Conservation (phyloP, 1,284 basidiomycete genomes). For the Moniliella sp. region DNA sequence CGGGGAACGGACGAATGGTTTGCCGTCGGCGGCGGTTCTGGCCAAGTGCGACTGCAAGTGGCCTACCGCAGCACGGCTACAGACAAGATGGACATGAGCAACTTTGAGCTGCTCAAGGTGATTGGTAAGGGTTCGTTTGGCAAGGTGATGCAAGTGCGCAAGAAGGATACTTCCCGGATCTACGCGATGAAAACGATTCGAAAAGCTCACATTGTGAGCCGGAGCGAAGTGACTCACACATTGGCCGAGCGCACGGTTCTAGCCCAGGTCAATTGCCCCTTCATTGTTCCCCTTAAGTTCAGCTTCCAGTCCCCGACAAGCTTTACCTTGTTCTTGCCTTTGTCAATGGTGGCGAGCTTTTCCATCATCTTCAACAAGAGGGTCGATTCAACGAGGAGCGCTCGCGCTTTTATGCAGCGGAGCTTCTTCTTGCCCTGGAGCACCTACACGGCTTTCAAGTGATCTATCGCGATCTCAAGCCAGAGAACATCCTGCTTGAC, state of each 20-base stretch:
- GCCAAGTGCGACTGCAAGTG: no score
- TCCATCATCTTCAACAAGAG: slow-evolving; percentile 89
- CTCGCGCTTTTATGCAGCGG: slow-evolving; percentile 86
- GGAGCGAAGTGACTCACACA: slow-evolving; percentile 94
- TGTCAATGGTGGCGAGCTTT: slow-evolving; percentile 90
- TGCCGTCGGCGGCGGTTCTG: slow-evolving; percentile 67
- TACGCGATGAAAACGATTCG: slow-evolving; percentile 96
- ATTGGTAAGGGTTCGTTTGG: slow-evolving; percentile 95
- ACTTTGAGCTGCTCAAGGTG: slow-evolving; percentile 83
- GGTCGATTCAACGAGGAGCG: slow-evolving; percentile 84
- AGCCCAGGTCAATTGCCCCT: slow-evolving; percentile 90
- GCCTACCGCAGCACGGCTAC: slow-evolving; percentile 6
- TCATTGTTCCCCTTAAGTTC: slow-evolving; percentile 97
- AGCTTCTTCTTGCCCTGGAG: slow-evolving; percentile 76
- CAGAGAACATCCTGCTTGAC: slow-evolving; percentile 87
- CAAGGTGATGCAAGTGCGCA: slow-evolving; percentile 37
- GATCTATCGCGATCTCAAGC: slow-evolving; percentile 89
- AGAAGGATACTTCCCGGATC: slow-evolving; percentile 90
- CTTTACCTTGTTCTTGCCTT: slow-evolving; percentile 92
- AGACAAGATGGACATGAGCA: no score
- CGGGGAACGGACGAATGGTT: no score
- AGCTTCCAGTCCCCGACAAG: slow-evolving; percentile 94
- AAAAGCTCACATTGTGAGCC: slow-evolving; percentile 90
- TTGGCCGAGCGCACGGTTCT: slow-evolving; percentile 88
- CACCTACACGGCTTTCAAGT: slow-evolving; percentile 94